Evolutionary conservation across 345 rosid genomes (phyloP), one percentile per base, ranked within the genome.

Genomic region (Clarkia xantiana): DNA sequence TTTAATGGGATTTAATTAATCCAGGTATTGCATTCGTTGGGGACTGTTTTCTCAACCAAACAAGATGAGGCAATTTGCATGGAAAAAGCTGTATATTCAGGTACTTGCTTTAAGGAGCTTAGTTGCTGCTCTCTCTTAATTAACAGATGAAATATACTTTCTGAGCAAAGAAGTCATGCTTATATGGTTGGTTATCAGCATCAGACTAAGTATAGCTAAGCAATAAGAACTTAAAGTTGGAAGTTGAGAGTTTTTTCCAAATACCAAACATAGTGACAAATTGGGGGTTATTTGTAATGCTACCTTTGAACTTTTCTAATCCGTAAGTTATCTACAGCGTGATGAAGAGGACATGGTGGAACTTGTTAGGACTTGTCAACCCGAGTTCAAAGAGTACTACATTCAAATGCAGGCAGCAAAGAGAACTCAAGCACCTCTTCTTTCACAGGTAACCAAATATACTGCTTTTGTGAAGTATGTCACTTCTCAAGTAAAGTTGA

Each of bases 51-150:
- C 80, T 20, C 72, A 81, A 10, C 67, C 71, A 18, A 73, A 76
- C 45, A 77, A 67, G 66, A 67, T 80, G 42, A 72, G 87, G 0
- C 85, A 85, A 53, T 72, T 64, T 57, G 81, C 94, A 40, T 89
- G 97, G 97, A 89, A 89, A 78, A 82, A 82, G 71, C 88, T 85
- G 18, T 89, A 89, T 39, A 78, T 82, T 47, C 94, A 85, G 83
- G 97, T 89, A 60, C 12, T 6, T 3, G 15, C 18, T 39, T 17
- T 42, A 10, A 9, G 11, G 3, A 20, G 20, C 22, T 29, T 1
- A 11, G 13, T 45, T 29, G 42, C 20, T 18, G 13, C 39, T 12
- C 10, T 13, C 19, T 14, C 36, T 39, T 45, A 14, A 41, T n/a
- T 48, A 7, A 29, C n/a, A n/a, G n/a, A n/a, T n/a, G n/a, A 29